These are phyloP conservation scores for Lachnellula cervina DNA, from an alignment of 2,329 filamentous ascomycete species.

Conservation along the genomic window DNA sequence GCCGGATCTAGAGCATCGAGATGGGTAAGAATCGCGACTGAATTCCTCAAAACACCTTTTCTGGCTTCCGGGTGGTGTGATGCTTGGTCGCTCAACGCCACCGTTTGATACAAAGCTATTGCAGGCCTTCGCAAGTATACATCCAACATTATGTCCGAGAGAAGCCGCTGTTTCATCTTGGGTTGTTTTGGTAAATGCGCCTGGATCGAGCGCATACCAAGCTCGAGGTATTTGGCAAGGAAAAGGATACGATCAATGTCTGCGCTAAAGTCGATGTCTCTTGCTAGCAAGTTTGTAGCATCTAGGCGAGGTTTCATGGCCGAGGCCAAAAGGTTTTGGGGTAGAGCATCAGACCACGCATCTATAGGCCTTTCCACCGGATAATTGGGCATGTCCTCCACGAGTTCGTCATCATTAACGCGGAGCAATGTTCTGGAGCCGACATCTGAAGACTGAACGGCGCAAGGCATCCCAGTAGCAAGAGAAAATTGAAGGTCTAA, in stretches of 20 bases:
- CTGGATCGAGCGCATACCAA: slow-evolving; percentile 8
- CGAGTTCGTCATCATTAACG: slow-evolving; percentile 18
- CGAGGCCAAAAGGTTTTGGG: slow-evolving; percentile 14
- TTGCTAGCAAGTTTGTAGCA: slow-evolving; percentile 12
- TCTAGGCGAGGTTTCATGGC: slow-evolving; percentile 14
- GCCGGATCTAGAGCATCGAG: slow-evolving; percentile 21
- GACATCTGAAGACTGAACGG: slow-evolving; percentile 42
- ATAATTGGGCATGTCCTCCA: slow-evolving; percentile 15
- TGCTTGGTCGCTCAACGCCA: slow-evolving; percentile 8
- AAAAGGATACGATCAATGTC: background rate
- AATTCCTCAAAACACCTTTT: slow-evolving; percentile 13
- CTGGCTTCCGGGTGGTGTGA: slow-evolving; percentile 15
- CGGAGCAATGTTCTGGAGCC: slow-evolving; percentile 48
- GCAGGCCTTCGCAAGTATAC: slow-evolving; percentile 14
- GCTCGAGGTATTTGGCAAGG: slow-evolving; percentile 10
- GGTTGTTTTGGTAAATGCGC: slow-evolving; percentile 1
- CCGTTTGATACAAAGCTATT: slow-evolving; percentile 14
- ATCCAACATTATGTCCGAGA: slow-evolving; percentile 17
- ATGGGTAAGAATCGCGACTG: slow-evolving; percentile 18
- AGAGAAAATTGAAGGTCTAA: slow-evolving; percentile 47
- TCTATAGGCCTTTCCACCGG: slow-evolving; percentile 6
- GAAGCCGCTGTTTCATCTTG: slow-evolving; percentile 12
- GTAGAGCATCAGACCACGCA: slow-evolving; percentile 15
- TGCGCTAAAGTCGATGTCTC: slow-evolving; percentile 11
- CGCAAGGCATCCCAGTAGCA: slow-evolving; percentile 45